These are phyloP conservation scores for Aegle marmelos DNA, from an alignment of 345 rosid species.

Conservation along the genomic window DNA sequence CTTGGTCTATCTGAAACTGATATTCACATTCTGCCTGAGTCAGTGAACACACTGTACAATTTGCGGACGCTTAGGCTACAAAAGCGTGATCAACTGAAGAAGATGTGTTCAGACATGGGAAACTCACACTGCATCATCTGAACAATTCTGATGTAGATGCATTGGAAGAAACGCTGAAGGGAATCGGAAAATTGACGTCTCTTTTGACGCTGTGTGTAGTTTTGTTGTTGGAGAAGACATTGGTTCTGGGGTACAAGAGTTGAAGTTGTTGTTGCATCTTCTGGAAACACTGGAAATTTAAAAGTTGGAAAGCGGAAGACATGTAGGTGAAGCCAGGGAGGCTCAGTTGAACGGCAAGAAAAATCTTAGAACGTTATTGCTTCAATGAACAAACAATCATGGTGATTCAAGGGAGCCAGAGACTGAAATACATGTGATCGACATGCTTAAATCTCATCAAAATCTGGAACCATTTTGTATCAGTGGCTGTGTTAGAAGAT, in stretches of 20 bases:
- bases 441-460: constrained; percentile 38
- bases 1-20: background rate
- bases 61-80: background rate
- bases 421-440: constrained; percentile 26
- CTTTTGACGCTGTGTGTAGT: background rate
- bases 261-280: background rate
- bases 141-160: background rate
- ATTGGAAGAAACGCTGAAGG: constrained; percentile 3
- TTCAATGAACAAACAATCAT: constrained; percentile 28
- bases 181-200: background rate
- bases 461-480: constrained; percentile 32
- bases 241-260: background rate
- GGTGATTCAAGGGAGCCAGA: constrained; percentile 7
- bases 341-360: constrained; percentile 31
- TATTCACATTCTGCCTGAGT: constrained; percentile 7
- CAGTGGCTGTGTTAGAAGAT: constrained; percentile 23
- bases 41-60: background rate
- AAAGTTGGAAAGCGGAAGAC: constrained; percentile 1
- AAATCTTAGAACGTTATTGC: constrained; percentile 24
- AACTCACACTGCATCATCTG: constrained; percentile 3
- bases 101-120: background rate
- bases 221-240: constrained; percentile 11
- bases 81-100: background rate
- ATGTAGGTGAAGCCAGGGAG: constrained; percentile 22
- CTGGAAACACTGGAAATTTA: background rate